These are phyloP conservation scores for Leishmania mexicana DNA, from an alignment of 208 protist genomes.

Conservation along the genomic window DNA sequence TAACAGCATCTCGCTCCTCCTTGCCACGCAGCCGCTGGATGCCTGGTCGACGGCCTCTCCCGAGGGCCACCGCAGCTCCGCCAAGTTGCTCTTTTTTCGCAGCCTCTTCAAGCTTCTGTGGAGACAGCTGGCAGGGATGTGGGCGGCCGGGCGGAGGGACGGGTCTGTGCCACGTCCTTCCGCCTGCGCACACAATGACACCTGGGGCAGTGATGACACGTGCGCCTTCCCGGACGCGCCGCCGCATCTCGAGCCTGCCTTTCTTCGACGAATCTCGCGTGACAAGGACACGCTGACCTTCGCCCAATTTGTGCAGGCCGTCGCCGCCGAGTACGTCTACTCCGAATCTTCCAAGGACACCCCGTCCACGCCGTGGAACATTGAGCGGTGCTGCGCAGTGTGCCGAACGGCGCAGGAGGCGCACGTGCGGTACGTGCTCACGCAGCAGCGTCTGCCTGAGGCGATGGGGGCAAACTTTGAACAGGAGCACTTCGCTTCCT, in stretches of 20 bases:
- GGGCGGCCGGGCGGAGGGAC: slow-evolving; percentile 5
- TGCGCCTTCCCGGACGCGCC: slow-evolving; percentile 17
- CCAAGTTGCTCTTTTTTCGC: slow-evolving; percentile 78
- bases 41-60: slow-evolving; percentile 71
- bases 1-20: slow-evolving; percentile 62
- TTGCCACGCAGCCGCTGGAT: slow-evolving; percentile 89
- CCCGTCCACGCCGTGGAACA: slow-evolving; percentile 40
- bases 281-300: slow-evolving; percentile 72
- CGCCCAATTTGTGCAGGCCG: slow-evolving; percentile 38
- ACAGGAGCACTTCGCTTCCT: slow-evolving; percentile 55
- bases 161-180: neutral
- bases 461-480: slow-evolving; percentile 40
- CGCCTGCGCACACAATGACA: slow-evolving; percentile 1
- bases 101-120: slow-evolving; percentile 77
- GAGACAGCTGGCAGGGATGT: slow-evolving; percentile 33
- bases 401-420: slow-evolving; percentile 52
- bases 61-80: slow-evolving; percentile 72
- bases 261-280: slow-evolving; percentile 69
- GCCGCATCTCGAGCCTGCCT: slow-evolving; percentile 78
- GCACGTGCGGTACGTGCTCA: slow-evolving; percentile 27
- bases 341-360: slow-evolving; percentile 31
- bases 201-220: neutral
- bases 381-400: slow-evolving; percentile 33
- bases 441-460: slow-evolving; percentile 18
- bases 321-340: slow-evolving; percentile 67